Conservation (phyloP, 2,329 filamentous ascomycete species). For the Verticillium nubilum region DNA sequence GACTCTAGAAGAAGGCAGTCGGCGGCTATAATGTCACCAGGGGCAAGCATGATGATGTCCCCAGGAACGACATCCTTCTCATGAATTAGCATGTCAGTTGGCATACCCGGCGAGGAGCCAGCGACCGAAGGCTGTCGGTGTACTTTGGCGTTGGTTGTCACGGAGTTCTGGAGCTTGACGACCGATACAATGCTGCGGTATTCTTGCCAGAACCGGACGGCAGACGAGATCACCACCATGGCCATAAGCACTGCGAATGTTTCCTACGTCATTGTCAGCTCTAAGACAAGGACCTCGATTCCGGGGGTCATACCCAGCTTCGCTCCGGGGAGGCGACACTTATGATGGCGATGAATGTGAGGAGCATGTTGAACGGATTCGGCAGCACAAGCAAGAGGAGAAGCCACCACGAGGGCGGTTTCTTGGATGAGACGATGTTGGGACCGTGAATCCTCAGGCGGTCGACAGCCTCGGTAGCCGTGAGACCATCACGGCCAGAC, state of each 20-base stretch:
- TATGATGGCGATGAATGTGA: slow-evolving; percentile 18
- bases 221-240: slow-evolving; percentile 19
- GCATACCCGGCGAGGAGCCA: background rate
- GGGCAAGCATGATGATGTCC: slow-evolving; percentile 15
- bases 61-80: slow-evolving; percentile 15
- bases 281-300: too few relatives aligned
- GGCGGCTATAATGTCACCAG: slow-evolving; percentile 19
- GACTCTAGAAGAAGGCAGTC: slow-evolving; percentile 20
- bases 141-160: slow-evolving; percentile 15
- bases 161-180: slow-evolving; percentile 18
- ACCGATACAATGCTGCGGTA: slow-evolving; percentile 19
- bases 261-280: background rate
- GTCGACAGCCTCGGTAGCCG: slow-evolving; percentile 12
- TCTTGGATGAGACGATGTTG: slow-evolving; percentile 18
- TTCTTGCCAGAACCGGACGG: slow-evolving; percentile 22
- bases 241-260: slow-evolving; percentile 16
- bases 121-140: slow-evolving; percentile 7
- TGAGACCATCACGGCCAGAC: slow-evolving; percentile 14
- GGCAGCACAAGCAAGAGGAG: slow-evolving; percentile 19
- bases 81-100: background rate
- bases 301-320: slow-evolving; percentile 12
- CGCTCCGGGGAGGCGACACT: slow-evolving; percentile 14
- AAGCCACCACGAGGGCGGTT: slow-evolving; percentile 18
- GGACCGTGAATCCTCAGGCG: slow-evolving; percentile 16
- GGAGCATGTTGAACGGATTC: slow-evolving; percentile 19